Evolutionary conservation across 441 rosid genomes (phyloP).

Genomic region (Sinapis alba): DNA sequence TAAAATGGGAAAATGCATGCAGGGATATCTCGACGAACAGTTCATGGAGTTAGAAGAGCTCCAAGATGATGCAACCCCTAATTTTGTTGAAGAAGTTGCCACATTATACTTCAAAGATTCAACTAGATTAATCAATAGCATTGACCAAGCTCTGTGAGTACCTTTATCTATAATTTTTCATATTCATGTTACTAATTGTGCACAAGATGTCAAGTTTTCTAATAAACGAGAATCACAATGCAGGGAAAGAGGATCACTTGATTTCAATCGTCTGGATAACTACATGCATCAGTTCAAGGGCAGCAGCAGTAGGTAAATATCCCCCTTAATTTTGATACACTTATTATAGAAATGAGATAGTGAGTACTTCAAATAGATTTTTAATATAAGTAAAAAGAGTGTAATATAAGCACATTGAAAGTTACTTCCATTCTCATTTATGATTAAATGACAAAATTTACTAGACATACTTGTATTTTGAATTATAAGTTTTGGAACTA

Average conservation of each 20-base stretch:
- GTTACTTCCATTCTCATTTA: constrained; percentile 5
- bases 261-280: constrained; percentile 69
- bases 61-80: constrained; percentile 95
- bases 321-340: background rate
- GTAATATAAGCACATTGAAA: background rate
- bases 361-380: background rate
- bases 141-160: constrained; percentile 80
- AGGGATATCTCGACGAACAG: constrained; percentile 93
- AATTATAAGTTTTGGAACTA: background rate
- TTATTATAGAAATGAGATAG: background rate
- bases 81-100: constrained; percentile 90
- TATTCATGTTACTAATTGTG: background rate
- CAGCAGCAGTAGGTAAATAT: constrained; percentile 75
- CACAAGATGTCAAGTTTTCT: background rate
- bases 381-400: background rate
- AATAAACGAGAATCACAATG: constrained; percentile 11
- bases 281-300: constrained; percentile 95
- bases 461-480: background rate
- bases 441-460: background rate
- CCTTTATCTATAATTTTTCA: background rate
- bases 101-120: constrained; percentile 87
- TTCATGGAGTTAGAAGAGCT: constrained; percentile 88
- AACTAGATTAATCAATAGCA: constrained; percentile 58
- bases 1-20: constrained; percentile 24
- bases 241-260: constrained; percentile 75